Base-by-base conservation (phyloP, 176 grass and related monocot genomes). In the Eragrostis nindensis region DNA sequence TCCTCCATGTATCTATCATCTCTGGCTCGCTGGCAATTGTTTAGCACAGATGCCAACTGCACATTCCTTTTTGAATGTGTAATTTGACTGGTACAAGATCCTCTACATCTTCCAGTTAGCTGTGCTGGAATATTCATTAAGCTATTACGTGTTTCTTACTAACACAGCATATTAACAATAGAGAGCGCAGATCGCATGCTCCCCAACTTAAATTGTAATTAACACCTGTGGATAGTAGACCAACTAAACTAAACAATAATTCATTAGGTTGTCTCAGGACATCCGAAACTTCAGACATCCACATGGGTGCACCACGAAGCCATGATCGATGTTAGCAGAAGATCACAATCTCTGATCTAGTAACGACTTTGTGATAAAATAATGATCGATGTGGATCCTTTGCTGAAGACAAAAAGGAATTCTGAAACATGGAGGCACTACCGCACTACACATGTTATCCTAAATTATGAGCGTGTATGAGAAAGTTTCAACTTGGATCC, bases 21-120 rank as follows among this genome's bases (percentile, higher is more conserved):
- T 78, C 39, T 77, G 59, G 30, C 21, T 82, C 56, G 5, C 14
- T 16, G n/a, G 74, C 86, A 50, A 36, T 83, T 47, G 5, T 78
- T 62, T 87, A 84, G 26, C 48, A 64, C 70, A 74, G 63, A 59
- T 81, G 73, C 75, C 75, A 91, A 80, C 89, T 67, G 64, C 53
- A 84, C 69, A 62, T 86, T 75, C 42, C 53, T 65, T 87, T 73
- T 73, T 27, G 19, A 79, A 62, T 59, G 17, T n/a, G 44, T 50
- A n/a, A 72, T 81, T 50, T 77, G 78, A 88, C 60, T 72, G 61
- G 77, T 44, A 77, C 30, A 75, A 65, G 80, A 90, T 87, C 75
- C 66, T 54, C 83, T 61, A 61, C 41, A 71, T 87, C 84, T 87
- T 76, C 40, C 81, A 49, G 70, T 85, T 82, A 68, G 83, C 11